Evolutionary conservation across 495 filamentous ascomycete species (phyloP), one percentile per base, ranked within the genome.

Genomic region (Lindgomyces ingoldianus): DNA sequence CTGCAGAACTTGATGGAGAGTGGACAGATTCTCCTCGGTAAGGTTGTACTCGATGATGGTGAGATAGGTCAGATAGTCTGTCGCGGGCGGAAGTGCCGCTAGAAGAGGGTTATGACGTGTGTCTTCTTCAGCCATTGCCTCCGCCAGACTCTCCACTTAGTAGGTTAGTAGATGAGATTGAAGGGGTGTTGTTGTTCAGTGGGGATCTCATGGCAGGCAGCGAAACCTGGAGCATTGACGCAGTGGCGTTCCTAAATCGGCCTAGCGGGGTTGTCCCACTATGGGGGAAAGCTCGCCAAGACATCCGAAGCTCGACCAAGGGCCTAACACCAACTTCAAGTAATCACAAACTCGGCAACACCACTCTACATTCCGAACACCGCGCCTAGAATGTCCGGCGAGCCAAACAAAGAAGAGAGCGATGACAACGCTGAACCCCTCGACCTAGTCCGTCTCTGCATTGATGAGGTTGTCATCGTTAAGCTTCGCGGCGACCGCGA

Each of bases 401-500:
- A 39, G 90, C 91, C 70, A 39, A 81, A 76, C 26, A 89, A 87
- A 71, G 89, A 91, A 55, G 56, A 62, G 52, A 50, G 62, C 18
- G 65, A 68, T 24, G 19, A 16, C 26, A 19, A 48, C 29, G 29
- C 25, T 44, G 93, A 96, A 77, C 93, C 93, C 48, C 87, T 99
- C 64, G 95, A 98, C 74, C 85, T 99, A 16, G 94, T 99, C 60
- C 90, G 91, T 52, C 84, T 99, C 49, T 91, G 90, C 62, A 82
- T 99, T 16, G 92, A 96, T 73, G 95, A 99, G 75, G 85, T 93
- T 47, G 94, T 99, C 26, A 96, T 96, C 77, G 93, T 99, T 64
- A 98, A 96, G 83, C 80, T 99, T 30, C 82, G 94, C 68, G 94
- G 94, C 57, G 94, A 98, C 75, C 86, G 94, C 50, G 95, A 99